Conservation (phyloP, 208 protist species). For the Trypanosoma platydactyli region DNA sequence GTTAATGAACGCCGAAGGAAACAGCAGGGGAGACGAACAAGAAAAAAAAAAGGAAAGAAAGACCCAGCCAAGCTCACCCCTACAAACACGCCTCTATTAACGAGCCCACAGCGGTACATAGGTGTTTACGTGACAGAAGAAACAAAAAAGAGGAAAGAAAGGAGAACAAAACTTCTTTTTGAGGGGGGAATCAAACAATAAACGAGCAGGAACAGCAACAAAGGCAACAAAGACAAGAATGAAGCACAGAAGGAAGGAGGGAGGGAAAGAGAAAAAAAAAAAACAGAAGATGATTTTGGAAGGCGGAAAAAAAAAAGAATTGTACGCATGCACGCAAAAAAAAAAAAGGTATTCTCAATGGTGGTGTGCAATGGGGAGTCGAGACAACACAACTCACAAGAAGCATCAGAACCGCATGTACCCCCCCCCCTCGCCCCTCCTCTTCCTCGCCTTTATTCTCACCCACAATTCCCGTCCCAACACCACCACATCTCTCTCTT, state of each 20-base stretch:
- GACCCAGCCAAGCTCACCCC: neutral
- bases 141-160: conserved; percentile 4
- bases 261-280: neutral
- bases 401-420: too few species aligned
- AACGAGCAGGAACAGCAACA: neutral
- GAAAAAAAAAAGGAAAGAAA: conserved; percentile 7
- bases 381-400: too few species aligned
- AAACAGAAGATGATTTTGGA: neutral
- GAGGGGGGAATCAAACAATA: neutral
- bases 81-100: too few species aligned
- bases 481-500: too few species aligned
- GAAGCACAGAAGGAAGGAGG: conserved; percentile 5
- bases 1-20: neutral
- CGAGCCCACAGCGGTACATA: neutral
- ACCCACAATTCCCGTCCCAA: too few species aligned
- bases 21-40: too few species aligned
- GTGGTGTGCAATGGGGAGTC: too few species aligned
- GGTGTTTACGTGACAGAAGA: conserved; percentile 3
- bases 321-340: too few species aligned
- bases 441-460: too few species aligned
- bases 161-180: conserved; percentile 5
- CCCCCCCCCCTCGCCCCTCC: too few species aligned
- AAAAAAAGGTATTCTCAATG: too few species aligned
- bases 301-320: too few species aligned
- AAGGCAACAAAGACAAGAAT: neutral